These are phyloP conservation scores for Candida yuanshanica DNA, from an alignment of 805 yeast genomes.

Conservation along the genomic window DNA sequence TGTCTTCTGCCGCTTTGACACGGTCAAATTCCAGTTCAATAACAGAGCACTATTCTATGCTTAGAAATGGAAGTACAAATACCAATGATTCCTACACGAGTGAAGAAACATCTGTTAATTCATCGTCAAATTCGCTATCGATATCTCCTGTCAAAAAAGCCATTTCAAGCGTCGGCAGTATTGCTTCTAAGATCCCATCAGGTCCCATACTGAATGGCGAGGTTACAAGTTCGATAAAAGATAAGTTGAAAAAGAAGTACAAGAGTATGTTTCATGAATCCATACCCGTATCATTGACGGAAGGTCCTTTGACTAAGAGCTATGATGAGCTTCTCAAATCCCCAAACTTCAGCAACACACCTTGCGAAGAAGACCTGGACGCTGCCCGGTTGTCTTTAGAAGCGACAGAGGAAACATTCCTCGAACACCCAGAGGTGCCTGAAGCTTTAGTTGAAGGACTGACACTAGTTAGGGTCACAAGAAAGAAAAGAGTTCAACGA, in stretches of 20 bases:
- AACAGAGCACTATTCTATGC: constrained; percentile 14
- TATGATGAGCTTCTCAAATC: constrained; percentile 11
- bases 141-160: constrained; percentile 11
- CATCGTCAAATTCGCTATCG: not conserved
- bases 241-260: constrained; percentile 14
- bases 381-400: constrained; percentile 4
- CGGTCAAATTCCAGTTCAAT: constrained; percentile 7
- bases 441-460: constrained; percentile 52
- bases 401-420: constrained; percentile 9
- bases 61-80: constrained; percentile 10
- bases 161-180: constrained; percentile 5
- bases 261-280: constrained; percentile 8
- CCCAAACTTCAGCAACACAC: not conserved
- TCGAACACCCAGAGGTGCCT: constrained; percentile 35
- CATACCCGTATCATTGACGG: constrained; percentile 5
- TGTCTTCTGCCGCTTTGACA: not conserved
- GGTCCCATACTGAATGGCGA: constrained; percentile 1
- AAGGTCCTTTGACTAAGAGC: constrained; percentile 20
- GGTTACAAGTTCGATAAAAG: not conserved
- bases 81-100: constrained; percentile 5
- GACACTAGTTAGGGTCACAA: constrained; percentile 62
- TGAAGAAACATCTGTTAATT: not conserved
- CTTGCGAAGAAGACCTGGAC: constrained; percentile 3
- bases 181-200: constrained; percentile 6
- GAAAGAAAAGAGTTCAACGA: constrained; percentile 58